Conservation (phyloP, 148 eudicot species). For the Camellia sinensis region DNA sequence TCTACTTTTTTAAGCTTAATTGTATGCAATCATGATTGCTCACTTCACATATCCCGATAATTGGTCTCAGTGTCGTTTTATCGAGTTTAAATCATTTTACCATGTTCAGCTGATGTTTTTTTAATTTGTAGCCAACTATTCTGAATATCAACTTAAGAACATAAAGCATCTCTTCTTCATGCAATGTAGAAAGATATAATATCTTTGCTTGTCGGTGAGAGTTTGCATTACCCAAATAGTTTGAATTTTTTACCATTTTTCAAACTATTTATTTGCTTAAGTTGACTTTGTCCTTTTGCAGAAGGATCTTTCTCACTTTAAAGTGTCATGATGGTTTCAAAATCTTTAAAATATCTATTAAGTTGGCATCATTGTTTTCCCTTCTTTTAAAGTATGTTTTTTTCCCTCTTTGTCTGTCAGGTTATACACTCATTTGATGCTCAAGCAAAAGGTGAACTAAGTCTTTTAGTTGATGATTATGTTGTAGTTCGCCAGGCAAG, state of each 20-base stretch:
- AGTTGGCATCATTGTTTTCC: neutral
- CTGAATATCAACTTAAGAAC: neutral
- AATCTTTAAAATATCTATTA: neutral
- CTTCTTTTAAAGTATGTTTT: neutral
- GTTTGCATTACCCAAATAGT: no score
- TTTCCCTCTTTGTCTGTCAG: constrained; percentile 22
- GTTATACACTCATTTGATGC: constrained; percentile 80
- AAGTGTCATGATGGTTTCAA: neutral
- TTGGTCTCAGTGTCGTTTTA: no score
- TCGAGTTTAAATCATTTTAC: no score
- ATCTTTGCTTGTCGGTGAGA: no score
- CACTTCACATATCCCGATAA: no score
- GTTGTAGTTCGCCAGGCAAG: constrained; percentile 66
- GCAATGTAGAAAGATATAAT: no score
- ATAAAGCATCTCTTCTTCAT: no score
- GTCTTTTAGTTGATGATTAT: constrained; percentile 51
- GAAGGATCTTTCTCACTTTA: neutral
- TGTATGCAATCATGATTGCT: no score
- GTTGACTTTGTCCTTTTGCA: neutral
- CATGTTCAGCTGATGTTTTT: neutral
- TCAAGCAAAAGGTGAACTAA: constrained; percentile 69
- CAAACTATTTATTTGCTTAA: neutral
- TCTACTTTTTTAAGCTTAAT: neutral
- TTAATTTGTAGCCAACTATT: neutral
- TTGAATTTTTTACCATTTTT: no score